Evolutionary conservation across 495 filamentous ascomycete species (phyloP).

Genomic region (Paragyromitra xinjiangensis): DNA sequence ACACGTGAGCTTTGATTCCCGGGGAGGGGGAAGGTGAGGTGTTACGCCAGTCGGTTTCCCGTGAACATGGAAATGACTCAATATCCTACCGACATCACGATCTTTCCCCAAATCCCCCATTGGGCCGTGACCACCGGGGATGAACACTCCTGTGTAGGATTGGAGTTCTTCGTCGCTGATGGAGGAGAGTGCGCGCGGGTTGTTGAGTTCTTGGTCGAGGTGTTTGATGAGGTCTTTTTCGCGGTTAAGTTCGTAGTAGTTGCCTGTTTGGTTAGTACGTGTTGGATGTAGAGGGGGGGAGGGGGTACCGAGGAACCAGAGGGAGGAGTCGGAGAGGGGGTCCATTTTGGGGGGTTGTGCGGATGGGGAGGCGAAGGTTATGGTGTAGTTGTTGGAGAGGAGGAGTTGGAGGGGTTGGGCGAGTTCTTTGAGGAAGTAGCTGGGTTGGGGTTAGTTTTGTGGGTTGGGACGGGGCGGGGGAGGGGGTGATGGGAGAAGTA

Average conservation of each 20-base stretch:
- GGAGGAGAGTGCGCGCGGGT: conserved; percentile 54
- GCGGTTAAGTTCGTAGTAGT: conserved; percentile 61
- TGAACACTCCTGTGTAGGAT: conserved; percentile 59
- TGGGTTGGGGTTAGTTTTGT: not conserved
- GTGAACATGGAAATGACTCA: too few species aligned
- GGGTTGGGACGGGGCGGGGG: not conserved
- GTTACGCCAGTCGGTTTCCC: too few species aligned
- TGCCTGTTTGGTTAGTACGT: conserved; percentile 49
- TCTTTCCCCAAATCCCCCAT: too few species aligned
- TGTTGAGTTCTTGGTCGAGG: conserved; percentile 59
- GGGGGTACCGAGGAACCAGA: conserved; percentile 38
- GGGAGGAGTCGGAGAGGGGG: conserved; percentile 59
- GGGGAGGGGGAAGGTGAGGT: too few species aligned
- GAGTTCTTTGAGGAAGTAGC: conserved; percentile 62
- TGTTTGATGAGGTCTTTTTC: conserved; percentile 59
- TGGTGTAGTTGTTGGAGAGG: conserved; percentile 59
- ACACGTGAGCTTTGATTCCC: too few species aligned
- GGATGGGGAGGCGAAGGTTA: conserved; percentile 60
- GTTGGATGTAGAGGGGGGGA: not conserved
- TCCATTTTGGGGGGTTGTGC: conserved; percentile 59
- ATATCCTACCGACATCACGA: too few species aligned
- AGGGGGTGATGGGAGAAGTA: not conserved
- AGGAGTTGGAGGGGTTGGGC: conserved; percentile 60
- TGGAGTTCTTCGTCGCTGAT: conserved; percentile 58
- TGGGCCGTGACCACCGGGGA: conserved; percentile 58